Conservation (phyloP, 176 grass and related monocot genomes). For the Aegilops longissima region DNA sequence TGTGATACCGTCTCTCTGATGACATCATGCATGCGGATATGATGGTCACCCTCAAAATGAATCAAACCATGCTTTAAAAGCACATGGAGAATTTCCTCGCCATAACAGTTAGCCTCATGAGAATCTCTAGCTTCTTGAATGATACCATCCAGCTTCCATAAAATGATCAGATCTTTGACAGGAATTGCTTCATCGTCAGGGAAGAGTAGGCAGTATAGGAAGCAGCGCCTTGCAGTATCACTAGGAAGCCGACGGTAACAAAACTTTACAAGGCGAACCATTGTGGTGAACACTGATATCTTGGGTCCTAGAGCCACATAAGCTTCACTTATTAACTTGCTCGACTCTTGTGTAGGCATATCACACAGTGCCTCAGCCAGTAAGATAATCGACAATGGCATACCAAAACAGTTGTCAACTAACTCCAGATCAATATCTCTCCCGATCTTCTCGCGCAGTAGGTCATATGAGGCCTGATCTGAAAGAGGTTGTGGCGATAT, state of each 20-base stretch:
- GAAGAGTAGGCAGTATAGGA: constrained; percentile 24
- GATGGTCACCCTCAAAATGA: constrained; percentile 16
- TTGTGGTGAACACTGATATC: neutral
- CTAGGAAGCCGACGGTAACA: constrained; percentile 16
- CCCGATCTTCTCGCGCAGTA: constrained; percentile 1
- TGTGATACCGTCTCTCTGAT: neutral
- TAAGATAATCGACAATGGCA: constrained; percentile 30
- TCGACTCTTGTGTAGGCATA: neutral
- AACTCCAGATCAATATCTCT: neutral
- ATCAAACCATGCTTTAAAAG: constrained; percentile 19
- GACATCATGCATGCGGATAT: constrained; percentile 32
- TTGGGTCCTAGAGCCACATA: neutral
- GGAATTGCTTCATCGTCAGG: neutral
- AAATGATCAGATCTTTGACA: constrained; percentile 15
- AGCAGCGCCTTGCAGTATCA: neutral
- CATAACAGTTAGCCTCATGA: constrained; percentile 18
- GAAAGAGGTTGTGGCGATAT: constrained; percentile 23
- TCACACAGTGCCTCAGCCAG: constrained; percentile 20
- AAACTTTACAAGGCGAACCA: neutral
- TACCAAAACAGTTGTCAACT: constrained; percentile 11
- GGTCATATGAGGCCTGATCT: neutral
- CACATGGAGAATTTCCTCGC: constrained; percentile 4
- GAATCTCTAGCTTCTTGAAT: neutral
- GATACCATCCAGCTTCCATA: constrained; percentile 13
- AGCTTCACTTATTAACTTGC: neutral